Evolutionary conservation across 352 stramenopile genomes (phyloP).

Genomic region (Thraustotheca clavata): DNA sequence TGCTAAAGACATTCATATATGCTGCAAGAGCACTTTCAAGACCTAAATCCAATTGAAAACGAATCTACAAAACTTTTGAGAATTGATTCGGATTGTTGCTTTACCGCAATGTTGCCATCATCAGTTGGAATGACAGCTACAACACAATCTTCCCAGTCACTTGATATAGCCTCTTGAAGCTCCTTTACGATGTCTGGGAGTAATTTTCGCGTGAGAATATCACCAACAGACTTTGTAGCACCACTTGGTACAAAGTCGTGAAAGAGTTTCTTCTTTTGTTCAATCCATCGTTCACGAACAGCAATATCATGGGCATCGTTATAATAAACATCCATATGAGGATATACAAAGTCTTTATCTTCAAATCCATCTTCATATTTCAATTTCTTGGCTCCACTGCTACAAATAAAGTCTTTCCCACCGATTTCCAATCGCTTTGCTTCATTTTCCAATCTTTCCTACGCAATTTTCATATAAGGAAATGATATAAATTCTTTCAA

Average conservation of each 20-base stretch:
- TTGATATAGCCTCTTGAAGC: slow-evolving; percentile 45
- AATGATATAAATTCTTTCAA: not conserved
- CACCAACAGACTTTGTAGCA: slow-evolving; percentile 33
- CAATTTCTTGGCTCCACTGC: slow-evolving; percentile 34
- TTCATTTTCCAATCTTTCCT: slow-evolving; percentile 55
- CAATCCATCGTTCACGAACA: slow-evolving; percentile 47
- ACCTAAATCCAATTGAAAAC: slow-evolving; percentile 21
- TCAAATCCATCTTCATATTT: slow-evolving; percentile 76
- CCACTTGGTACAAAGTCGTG: slow-evolving; percentile 57
- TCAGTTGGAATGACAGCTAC: slow-evolving; percentile 45
- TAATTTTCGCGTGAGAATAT: slow-evolving; percentile 54
- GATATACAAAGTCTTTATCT: slow-evolving; percentile 40
- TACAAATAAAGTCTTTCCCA: slow-evolving; percentile 57
- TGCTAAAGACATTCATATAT: slow-evolving; percentile 79
- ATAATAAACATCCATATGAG: slow-evolving; percentile 61
- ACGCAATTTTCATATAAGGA: slow-evolving; percentile 1
- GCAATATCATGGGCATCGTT: slow-evolving; percentile 43
- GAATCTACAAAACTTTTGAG: not conserved
- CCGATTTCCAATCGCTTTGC: slow-evolving; percentile 64
- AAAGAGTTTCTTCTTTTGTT: slow-evolving; percentile 67
- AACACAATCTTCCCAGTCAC: slow-evolving; percentile 51
- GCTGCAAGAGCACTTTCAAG: slow-evolving; percentile 48
- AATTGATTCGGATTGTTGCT: slow-evolving; percentile 33
- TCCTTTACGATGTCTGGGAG: slow-evolving; percentile 66
- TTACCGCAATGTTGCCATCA: slow-evolving; percentile 55